These are phyloP conservation scores for Corchorus olitorius DNA, from an alignment of 345 rosid genomes.

Conservation along the genomic window DNA sequence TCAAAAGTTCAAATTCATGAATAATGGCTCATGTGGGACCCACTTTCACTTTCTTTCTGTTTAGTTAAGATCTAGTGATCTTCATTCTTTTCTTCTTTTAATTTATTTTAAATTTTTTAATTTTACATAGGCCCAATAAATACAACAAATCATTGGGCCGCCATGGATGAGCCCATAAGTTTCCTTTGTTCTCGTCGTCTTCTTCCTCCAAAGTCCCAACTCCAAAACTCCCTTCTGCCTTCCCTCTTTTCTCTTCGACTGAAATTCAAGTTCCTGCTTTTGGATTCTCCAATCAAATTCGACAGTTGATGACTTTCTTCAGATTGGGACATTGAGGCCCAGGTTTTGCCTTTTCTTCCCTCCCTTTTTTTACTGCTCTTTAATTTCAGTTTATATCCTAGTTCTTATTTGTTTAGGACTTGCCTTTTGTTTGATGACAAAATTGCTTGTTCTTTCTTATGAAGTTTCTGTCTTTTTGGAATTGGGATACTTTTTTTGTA, in stretches of 20 bases:
- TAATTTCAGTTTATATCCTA: background rate
- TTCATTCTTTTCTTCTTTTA: too few species aligned
- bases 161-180: background rate
- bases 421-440: constrained; percentile 1
- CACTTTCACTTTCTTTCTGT: background rate
- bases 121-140: background rate
- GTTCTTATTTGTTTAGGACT: background rate
- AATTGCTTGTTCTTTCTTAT: background rate
- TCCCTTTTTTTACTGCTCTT: background rate
- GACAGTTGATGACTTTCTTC: background rate
- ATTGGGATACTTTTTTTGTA: background rate
- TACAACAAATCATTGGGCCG: background rate
- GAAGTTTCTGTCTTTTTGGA: background rate
- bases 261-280: background rate
- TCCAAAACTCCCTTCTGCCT: background rate
- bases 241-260: background rate
- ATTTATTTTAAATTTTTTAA: too few species aligned
- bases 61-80: background rate
- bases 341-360: background rate
- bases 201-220: too few species aligned
- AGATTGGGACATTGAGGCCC: background rate
- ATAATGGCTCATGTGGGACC: background rate
- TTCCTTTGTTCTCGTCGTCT: background rate
- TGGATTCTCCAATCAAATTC: background rate
- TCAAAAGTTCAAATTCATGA: background rate